phyloP scores from a whole-genome alignment of 1,284 basidiomycete genomes.

The Ganoderma multipileum region DNA sequence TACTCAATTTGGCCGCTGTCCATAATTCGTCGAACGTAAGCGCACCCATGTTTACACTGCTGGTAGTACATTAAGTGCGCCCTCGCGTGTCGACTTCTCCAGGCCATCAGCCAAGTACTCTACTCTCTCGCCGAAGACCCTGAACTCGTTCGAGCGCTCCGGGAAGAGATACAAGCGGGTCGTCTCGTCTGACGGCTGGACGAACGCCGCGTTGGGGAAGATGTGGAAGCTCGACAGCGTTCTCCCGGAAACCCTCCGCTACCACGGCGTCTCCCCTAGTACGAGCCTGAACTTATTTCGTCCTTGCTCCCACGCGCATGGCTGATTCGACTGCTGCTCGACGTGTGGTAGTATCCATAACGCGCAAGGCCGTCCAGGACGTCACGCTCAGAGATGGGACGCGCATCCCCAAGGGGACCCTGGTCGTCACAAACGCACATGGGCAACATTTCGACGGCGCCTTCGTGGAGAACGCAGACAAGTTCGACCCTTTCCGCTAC shows the following conservation, averaged over 20 bases:
- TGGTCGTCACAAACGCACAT: conserved; percentile 4
- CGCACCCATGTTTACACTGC: neutral
- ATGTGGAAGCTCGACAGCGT: conserved; percentile 61
- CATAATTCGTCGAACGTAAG: conserved; percentile 46
- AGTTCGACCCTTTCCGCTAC: conserved; percentile 13
- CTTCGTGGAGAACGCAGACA: conserved; percentile 14
- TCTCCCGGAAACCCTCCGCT: conserved; percentile 52
- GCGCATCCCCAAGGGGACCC: conserved; percentile 43
- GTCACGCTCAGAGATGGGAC: conserved; percentile 52
- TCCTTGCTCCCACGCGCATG: neutral
- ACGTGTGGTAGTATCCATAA: conserved; percentile 38
- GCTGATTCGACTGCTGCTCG: neutral
- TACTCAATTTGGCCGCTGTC: conserved; percentile 51
- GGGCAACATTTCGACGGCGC: conserved; percentile 22
- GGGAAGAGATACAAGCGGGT: conserved; percentile 51
- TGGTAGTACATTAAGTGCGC: neutral
- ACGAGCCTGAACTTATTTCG: neutral
- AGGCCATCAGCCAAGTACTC: conserved; percentile 47
- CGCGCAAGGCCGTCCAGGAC: conserved; percentile 44
- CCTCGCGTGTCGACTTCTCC: neutral
- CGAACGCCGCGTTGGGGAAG: conserved; percentile 48
- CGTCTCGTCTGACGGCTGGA: conserved; percentile 50
- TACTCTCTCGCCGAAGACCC: conserved; percentile 50
- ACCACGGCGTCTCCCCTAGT: conserved; percentile 40
- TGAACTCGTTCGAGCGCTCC: conserved; percentile 47